Percentiles rank a stretch among this genome's conserved stretches.
Evolutionary conservation across 2,329 filamentous ascomycete genomes (phyloP).

Genomic region (Didymella exigua): DNA sequence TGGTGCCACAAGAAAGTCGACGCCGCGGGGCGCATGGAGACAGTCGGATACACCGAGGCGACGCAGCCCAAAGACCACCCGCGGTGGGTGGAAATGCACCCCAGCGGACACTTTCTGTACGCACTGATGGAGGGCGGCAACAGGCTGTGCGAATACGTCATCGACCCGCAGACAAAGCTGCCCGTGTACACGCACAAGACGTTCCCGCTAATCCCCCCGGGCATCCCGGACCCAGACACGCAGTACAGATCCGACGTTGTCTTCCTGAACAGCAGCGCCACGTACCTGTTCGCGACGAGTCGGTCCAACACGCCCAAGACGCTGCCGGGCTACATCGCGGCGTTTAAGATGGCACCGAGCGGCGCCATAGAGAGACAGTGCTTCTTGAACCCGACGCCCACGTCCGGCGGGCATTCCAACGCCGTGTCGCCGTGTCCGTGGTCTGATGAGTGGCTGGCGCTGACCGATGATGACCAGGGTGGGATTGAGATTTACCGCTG

Average conservation of each 20-base stretch:
- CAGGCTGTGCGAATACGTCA: slow-evolving; percentile 77
- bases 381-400: slow-evolving; percentile 81
- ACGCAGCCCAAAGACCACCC: slow-evolving; percentile 77
- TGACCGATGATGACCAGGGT: slow-evolving; percentile 87
- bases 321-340: slow-evolving; percentile 81
- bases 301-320: slow-evolving; percentile 74
- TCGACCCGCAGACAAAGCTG: slow-evolving; percentile 73
- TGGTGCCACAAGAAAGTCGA: slow-evolving; percentile 80
- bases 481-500: slow-evolving; percentile 88
- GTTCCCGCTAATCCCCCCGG: slow-evolving; percentile 78
- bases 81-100: slow-evolving; percentile 86
- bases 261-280: slow-evolving; percentile 69
- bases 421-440: slow-evolving; percentile 84
- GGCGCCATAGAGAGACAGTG: slow-evolving; percentile 80
- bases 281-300: slow-evolving; percentile 84
- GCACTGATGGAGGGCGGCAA: slow-evolving; percentile 91
- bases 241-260: slow-evolving; percentile 89
- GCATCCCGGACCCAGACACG: slow-evolving; percentile 55
- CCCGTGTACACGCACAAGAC: slow-evolving; percentile 78
- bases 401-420: slow-evolving; percentile 86
- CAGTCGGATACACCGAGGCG: slow-evolving; percentile 75
- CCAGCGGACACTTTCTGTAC: slow-evolving; percentile 78
- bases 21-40: slow-evolving; percentile 65
- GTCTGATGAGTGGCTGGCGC: slow-evolving; percentile 86
- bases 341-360: slow-evolving; percentile 71